Evolutionary conservation across 495 filamentous ascomycete species (phyloP), one percentile per base, ranked within the genome.

Genomic region (Penicillium antarcticum): DNA sequence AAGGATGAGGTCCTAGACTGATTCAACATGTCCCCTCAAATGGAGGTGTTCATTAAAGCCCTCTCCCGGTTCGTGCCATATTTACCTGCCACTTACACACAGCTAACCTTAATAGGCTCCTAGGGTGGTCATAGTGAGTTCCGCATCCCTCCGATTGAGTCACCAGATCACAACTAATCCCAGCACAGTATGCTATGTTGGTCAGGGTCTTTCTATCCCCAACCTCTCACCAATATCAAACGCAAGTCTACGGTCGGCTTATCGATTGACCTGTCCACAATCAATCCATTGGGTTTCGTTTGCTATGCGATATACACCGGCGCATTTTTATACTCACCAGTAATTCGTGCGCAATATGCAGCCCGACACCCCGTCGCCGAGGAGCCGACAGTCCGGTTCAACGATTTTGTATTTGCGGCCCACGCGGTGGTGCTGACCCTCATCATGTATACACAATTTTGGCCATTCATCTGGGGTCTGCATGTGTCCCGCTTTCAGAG

Each of bases 161-260:
- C 26, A 29, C 8, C 6, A 7, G 26, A 29, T 10, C 8, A 37
- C 7, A 33, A 24, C 57, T 54, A 29, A 52, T 45, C 38, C 0
- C 7, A 23, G 8, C 37, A 37, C 48, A 81, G 79, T 69, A 83
- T 82, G 50, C 45, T 84, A n/a, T 81, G 79, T 62, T 95, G 92
- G 92, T 88, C 87, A 1, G 64, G 87, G 34, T 95, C 90, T 11
- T 97, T 96, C 72, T 98, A 97, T 64, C 92, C 95, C 1, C 94
- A 97, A 60, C 80, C 86, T 1, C 66, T 92, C 34, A 78, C 83
- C 49, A 98, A 95, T 75, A 84, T 76, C 64, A 77, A 70, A 24
- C 82, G 91, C 16, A 76, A 78, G 19, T 87, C 91, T 3, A 96
- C 92, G 4, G 78, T 80, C 4, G 94, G 94, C 9, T 83, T 91